These are phyloP conservation scores for Syzygium jambos DNA, from an alignment of 345 rosid genomes.

Conservation along the genomic window DNA sequence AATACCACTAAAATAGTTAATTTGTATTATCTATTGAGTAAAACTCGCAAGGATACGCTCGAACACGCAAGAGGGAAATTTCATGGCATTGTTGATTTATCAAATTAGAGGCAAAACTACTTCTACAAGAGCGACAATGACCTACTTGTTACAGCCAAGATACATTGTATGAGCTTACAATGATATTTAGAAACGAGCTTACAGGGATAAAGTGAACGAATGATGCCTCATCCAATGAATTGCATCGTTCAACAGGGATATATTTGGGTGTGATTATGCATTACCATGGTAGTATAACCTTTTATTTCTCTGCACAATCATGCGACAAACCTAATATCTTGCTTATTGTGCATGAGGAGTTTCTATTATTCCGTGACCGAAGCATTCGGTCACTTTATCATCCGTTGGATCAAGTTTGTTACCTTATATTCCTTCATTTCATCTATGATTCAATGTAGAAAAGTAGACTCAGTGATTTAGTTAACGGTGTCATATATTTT, in stretches of 20 bases:
- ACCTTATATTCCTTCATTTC: not conserved
- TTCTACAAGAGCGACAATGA: not conserved
- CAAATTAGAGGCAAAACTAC: not conserved
- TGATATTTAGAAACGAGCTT: not conserved
- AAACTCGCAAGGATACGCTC: not conserved
- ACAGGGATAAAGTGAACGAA: not conserved
- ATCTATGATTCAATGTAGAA: not conserved
- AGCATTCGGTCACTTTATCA: not conserved
- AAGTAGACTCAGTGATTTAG: not conserved
- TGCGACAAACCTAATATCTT: not conserved
- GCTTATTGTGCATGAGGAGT: not conserved
- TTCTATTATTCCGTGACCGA: not conserved
- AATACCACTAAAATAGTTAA: not conserved
- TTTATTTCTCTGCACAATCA: not conserved
- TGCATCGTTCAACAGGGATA: not conserved
- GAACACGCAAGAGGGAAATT: not conserved
- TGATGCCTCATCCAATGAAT: not conserved
- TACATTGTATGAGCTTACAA: not conserved
- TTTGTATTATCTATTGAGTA: not conserved
- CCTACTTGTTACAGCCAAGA: not conserved
- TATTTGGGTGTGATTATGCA: not conserved
- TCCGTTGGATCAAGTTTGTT: not conserved
- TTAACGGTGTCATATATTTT: not conserved
- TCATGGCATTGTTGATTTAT: not conserved
- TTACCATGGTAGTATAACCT: not conserved